Percentiles rank a stretch among this genome's conserved stretches.
Evolutionary conservation across 331 rosid species (phyloP).

Genomic region (Saraca asoca): DNA sequence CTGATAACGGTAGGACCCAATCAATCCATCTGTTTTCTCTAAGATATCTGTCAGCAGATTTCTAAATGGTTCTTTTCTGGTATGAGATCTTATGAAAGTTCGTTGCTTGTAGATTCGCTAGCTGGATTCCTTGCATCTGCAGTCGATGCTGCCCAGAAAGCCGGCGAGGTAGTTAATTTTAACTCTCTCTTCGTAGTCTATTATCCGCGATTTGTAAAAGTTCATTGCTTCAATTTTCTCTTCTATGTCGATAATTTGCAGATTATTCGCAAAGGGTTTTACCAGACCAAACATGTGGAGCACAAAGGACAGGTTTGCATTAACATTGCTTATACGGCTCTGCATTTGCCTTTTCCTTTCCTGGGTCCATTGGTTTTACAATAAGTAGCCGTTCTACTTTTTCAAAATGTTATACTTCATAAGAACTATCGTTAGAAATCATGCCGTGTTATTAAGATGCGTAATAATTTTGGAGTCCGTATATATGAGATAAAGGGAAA

Average conservation of each 20-base stretch:
- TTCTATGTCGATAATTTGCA: slow-evolving; percentile 15
- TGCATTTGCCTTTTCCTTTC: neutral
- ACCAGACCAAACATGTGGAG: slow-evolving; percentile 43
- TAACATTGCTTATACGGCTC: neutral
- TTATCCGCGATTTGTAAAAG: neutral
- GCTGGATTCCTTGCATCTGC: slow-evolving; percentile 46
- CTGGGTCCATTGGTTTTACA: slow-evolving; percentile 6
- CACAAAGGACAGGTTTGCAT: slow-evolving; percentile 50
- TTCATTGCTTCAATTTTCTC: neutral
- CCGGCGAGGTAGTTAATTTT: slow-evolving; percentile 46
- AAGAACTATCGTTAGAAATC: too few relatives aligned
- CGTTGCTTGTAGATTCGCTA: slow-evolving; percentile 25
- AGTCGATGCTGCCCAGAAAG: slow-evolving; percentile 48
- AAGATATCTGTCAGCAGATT: too few relatives aligned
- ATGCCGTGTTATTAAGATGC: too few relatives aligned
- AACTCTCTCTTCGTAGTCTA: neutral
- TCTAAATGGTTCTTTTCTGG: too few relatives aligned
- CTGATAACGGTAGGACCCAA: slow-evolving; percentile 43
- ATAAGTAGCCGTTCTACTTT: too few relatives aligned
- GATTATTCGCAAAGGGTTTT: slow-evolving; percentile 51
- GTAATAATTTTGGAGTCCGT: too few relatives aligned
- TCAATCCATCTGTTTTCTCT: neutral
- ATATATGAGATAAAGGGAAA: too few relatives aligned
- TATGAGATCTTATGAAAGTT: neutral
- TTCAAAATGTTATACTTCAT: too few relatives aligned